Conservation (phyloP, 2,329 filamentous ascomycete species). For the Lasiodiplodia sp. region DNA sequence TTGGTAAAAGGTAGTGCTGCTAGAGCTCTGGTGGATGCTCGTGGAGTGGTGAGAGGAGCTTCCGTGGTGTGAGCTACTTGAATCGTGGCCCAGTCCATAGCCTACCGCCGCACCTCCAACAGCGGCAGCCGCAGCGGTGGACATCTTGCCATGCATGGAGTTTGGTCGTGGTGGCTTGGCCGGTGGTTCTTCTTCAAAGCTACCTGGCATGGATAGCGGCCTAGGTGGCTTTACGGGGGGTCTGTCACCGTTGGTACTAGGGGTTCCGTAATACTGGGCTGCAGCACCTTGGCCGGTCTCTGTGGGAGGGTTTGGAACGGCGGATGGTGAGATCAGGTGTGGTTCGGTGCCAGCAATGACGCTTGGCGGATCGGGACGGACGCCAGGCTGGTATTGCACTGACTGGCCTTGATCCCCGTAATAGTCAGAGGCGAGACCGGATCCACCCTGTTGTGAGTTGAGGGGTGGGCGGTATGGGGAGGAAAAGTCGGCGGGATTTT, state of each 20-base stretch:
- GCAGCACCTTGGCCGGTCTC: slow-evolving; percentile 68
- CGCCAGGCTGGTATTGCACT: slow-evolving; percentile 66
- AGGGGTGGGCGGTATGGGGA: slow-evolving; percentile 56
- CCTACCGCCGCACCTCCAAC: slow-evolving; percentile 52
- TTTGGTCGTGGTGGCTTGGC: slow-evolving; percentile 42
- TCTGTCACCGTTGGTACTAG: slow-evolving; percentile 34
- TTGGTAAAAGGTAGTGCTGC: slow-evolving; percentile 38
- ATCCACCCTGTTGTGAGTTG: slow-evolving; percentile 41
- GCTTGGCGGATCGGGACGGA: slow-evolving; percentile 60
- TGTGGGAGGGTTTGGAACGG: slow-evolving; percentile 60
- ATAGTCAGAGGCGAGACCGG: slow-evolving; percentile 66
- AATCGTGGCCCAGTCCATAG: slow-evolving; percentile 46
- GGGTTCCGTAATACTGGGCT: slow-evolving; percentile 60
- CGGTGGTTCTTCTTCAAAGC: slow-evolving; percentile 44
- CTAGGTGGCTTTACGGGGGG: slow-evolving; percentile 44
- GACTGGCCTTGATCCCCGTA: slow-evolving; percentile 69
- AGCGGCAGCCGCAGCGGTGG: slow-evolving; percentile 45
- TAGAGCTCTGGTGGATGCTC: slow-evolving; percentile 29
- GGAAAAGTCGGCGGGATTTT: slow-evolving; percentile 57
- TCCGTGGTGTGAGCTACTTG: slow-evolving; percentile 33
- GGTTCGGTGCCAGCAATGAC: slow-evolving; percentile 63
- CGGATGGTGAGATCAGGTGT: slow-evolving; percentile 63
- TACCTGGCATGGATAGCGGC: slow-evolving; percentile 44
- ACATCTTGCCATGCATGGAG: slow-evolving; percentile 41
- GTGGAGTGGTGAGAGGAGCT: slow-evolving; percentile 25